phyloP scores from a whole-genome alignment of 305 asterid genomes.

The Lippia alba region DNA sequence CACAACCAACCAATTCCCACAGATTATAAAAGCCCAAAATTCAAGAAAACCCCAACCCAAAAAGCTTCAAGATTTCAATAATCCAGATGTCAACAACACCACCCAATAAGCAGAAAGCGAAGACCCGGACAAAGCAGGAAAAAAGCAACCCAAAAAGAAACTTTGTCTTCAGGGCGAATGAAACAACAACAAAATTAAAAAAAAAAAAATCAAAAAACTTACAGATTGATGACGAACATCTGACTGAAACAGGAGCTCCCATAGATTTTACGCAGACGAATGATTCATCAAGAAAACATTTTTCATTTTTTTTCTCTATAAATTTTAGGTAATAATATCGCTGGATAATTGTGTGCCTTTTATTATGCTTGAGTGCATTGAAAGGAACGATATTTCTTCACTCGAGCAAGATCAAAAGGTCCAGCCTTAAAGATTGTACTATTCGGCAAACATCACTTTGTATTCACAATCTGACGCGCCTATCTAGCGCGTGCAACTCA shows the following conservation, averaged over 20 bases:
- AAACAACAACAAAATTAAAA: constrained; percentile 2
- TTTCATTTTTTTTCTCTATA: background rate
- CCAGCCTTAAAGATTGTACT: constrained; percentile 36
- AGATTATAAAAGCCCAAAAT: constrained; percentile 20
- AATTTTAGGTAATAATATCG: constrained; percentile 21
- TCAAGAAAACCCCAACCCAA: constrained; percentile 35
- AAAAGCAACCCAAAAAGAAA: constrained; percentile 21
- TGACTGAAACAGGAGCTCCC: constrained; percentile 36
- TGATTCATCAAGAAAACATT: constrained; percentile 28
- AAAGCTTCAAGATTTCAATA: constrained; percentile 37
- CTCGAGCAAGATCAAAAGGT: constrained; percentile 35
- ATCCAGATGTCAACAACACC: constrained; percentile 26
- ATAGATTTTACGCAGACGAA: constrained; percentile 40
- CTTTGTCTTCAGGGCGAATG: constrained; percentile 35
- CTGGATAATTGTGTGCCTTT: constrained; percentile 35
- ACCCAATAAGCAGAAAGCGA: constrained; percentile 33
- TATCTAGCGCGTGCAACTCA: constrained; percentile 20
- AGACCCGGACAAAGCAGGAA: constrained; percentile 28
- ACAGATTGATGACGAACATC: constrained; percentile 41
- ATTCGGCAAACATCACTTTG: constrained; percentile 33
- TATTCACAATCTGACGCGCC: constrained; percentile 27
- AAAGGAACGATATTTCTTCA: constrained; percentile 36
- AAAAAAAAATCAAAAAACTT: constrained; percentile 33
- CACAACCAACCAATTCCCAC: background rate
- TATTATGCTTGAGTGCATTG: constrained; percentile 33